Percentiles rank a stretch among this genome's conserved stretches.
These are phyloP conservation scores for Penicillium sp. DNA, from an alignment of 2,329 filamentous ascomycete species.

Conservation along the genomic window DNA sequence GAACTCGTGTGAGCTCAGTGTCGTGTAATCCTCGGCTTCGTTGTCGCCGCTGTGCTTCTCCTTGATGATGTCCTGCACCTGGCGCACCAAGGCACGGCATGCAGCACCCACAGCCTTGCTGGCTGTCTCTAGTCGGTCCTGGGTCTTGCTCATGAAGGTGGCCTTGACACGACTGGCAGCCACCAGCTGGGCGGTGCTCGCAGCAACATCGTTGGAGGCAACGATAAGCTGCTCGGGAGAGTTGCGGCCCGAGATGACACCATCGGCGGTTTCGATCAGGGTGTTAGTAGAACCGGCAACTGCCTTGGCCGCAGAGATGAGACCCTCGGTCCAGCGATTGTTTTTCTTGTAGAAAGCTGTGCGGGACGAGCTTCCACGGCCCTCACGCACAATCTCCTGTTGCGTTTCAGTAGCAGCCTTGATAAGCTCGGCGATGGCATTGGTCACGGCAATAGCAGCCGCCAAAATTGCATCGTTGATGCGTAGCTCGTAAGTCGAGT, in stretches of 20 bases:
- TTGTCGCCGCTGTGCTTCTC: constrained; percentile 76
- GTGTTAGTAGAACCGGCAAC: constrained; percentile 92
- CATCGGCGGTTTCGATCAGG: constrained; percentile 96
- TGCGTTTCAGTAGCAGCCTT: constrained; percentile 91
- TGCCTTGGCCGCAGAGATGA: constrained; percentile 96
- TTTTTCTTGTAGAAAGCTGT: constrained; percentile 99
- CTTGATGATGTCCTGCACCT: constrained; percentile 93
- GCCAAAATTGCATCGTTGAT: constrained; percentile 95
- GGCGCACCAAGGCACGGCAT: constrained; percentile 82
- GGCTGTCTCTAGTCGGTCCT: constrained; percentile 86
- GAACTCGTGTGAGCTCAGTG: constrained; percentile 91
- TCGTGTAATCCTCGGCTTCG: constrained; percentile 82
- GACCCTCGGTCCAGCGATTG: constrained; percentile 97
- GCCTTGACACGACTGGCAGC: constrained; percentile 96
- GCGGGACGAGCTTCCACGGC: constrained; percentile 79
- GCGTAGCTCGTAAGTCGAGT: constrained; percentile 92
- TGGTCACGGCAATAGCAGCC: constrained; percentile 89
- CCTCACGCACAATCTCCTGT: constrained; percentile 93
- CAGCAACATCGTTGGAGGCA: constrained; percentile 94
- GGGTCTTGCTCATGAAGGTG: constrained; percentile 95
- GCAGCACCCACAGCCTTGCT: constrained; percentile 90
- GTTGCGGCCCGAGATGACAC: constrained; percentile 87
- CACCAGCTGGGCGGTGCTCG: constrained; percentile 93
- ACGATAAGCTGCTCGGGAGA: constrained; percentile 97
- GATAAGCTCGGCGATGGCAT: constrained; percentile 90